Base-by-base conservation (phyloP, 208 protist genomes). In the Spongospora subterranea region DNA sequence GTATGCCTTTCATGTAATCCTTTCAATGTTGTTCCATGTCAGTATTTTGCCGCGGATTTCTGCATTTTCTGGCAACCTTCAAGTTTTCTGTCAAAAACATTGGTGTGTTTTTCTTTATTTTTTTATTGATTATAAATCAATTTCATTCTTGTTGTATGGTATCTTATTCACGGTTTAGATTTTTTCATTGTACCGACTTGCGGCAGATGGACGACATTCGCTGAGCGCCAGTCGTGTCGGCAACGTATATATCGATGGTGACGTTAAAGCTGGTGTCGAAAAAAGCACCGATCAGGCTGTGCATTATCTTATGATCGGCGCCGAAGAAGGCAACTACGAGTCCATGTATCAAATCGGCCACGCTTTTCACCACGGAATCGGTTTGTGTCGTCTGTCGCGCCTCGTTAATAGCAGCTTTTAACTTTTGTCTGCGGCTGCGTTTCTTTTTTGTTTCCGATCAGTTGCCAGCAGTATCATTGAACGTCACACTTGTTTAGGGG, bases 301-400 rank as follows among this genome's bases (percentile, higher is more conserved):
- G n/a, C 71, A 82, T 35, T 82, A 82, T n/a, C 40, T 82, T 6
- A 82, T 43, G 71, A 82, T 82, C n/a, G 71, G 35, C 17, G 71
- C 71, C n/a, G 71, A 82, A n/a, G n/a, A 82, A 39, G 71, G 71
- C 71, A 82, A 82, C 35, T 40, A 6, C 71, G 71, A 82, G n/a
- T 35, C 17, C 71, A 82, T 82, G 71, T 82, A 39, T n/a, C 71
- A 82, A n/a, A 35, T 82, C 17, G 71, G 71, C 6, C 71, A 82
- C 35, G 71, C 71, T 43, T 82, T 82, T n/a, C 71, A 82, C 35
- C 40, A 82, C n/a, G 71, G 71, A 35, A 43, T 82, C 35, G 71
- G 71, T 82, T 17, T 20, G 71, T 35, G n/a, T 20, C 40, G 13
- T 82, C n/a, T n/a, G n/a, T n/a, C n/a, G n/a, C n/a, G n/a, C n/a